Conservation (phyloP, 192 early-diverging fungal genomes). For the Jimgerdemannia lactiflua region DNA sequence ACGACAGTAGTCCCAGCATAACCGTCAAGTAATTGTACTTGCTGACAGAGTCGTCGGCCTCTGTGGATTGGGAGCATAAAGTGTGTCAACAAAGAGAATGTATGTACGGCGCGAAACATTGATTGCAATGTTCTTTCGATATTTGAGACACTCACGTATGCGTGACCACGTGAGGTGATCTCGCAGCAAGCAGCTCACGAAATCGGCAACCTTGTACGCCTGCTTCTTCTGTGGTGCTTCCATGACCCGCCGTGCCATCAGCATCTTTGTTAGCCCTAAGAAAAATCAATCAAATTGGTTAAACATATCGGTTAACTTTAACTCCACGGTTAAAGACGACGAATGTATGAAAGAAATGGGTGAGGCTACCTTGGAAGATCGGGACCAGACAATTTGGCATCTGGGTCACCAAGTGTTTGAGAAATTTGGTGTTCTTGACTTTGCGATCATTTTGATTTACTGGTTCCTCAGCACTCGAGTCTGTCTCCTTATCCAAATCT, state of each 20-base stretch:
- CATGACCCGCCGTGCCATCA: conserved; percentile 48
- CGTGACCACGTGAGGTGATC: conserved; percentile 49
- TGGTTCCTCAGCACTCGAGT: conserved; percentile 7
- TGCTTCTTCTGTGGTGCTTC: conserved; percentile 43
- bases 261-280: conserved; percentile 55
- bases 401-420: conserved; percentile 63
- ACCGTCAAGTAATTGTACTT: conserved; percentile 56
- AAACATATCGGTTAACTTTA: too few relatives aligned
- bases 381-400: conserved; percentile 60
- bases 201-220: conserved; percentile 57
- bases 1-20: conserved; percentile 52
- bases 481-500: conserved; percentile 24
- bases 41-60: conserved; percentile 10
- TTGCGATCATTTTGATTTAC: conserved; percentile 52
- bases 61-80: conserved; percentile 9
- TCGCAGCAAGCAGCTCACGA: conserved; percentile 48
- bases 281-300: conserved; percentile 1
- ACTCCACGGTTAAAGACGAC: too few relatives aligned
- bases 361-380: conserved; percentile 61
- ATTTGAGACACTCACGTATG: conserved; percentile 21
- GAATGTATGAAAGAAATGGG: too few relatives aligned
- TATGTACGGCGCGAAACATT: neutral
- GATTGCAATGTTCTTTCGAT: neutral
- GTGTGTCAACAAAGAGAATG: neutral
- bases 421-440: conserved; percentile 63